These are phyloP conservation scores for Carnegiea gigantea DNA, from an alignment of 179 eudicot species.

Conservation along the genomic window DNA sequence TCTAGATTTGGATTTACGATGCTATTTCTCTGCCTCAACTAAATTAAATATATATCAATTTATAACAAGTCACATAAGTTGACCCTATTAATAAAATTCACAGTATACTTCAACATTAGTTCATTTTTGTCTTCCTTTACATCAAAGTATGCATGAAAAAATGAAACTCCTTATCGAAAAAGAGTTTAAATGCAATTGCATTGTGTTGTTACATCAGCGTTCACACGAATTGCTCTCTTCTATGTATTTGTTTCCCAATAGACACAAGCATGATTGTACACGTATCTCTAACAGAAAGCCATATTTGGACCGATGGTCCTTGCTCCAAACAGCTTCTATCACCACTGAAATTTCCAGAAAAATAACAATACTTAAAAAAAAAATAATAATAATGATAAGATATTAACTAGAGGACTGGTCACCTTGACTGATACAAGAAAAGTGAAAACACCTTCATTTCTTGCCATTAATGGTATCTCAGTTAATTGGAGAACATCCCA, in stretches of 20 bases:
- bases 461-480: conserved; percentile 34
- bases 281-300: conserved; percentile 24
- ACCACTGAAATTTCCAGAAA: neutral
- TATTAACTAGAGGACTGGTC: conserved; percentile 13
- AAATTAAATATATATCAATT: too few relatives aligned
- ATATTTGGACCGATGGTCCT: conserved; percentile 34
- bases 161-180: neutral
- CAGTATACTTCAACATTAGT: too few relatives aligned
- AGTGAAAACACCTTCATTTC: conserved; percentile 21
- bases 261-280: conserved; percentile 11
- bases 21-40: too few relatives aligned
- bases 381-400: neutral
- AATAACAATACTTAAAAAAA: too few relatives aligned
- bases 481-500: conserved; percentile 29
- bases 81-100: too few relatives aligned
- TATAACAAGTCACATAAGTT: too few relatives aligned
- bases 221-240: neutral
- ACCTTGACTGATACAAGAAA: conserved; percentile 17
- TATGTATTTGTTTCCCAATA: conserved; percentile 27
- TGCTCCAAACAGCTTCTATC: conserved; percentile 17
- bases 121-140: too few relatives aligned
- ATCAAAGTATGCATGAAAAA: neutral
- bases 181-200: neutral
- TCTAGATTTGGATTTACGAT: too few relatives aligned
- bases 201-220: neutral